These are phyloP conservation scores for Myochromella boudieri DNA, from an alignment of 768 basidiomycete genomes.

Conservation along the genomic window DNA sequence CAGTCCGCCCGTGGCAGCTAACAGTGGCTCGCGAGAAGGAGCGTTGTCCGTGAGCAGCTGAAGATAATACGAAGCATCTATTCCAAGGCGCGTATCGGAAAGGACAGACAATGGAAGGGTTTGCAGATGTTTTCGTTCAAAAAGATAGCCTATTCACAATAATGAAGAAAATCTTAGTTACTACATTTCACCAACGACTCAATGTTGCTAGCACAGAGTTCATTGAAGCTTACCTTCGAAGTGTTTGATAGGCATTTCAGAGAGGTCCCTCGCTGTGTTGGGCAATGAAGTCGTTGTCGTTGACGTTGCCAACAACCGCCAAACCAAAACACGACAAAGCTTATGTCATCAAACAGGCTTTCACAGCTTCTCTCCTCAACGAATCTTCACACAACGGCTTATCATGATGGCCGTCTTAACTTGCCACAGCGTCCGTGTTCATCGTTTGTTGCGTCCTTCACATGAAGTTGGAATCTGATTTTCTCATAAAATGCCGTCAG, in stretches of 20 bases:
- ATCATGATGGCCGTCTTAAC: no score
- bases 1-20: slow-evolving; percentile 93
- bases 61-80: slow-evolving; percentile 93
- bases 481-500: no score
- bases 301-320: slow-evolving; percentile 31
- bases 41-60: slow-evolving; percentile 73
- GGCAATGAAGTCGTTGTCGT: slow-evolving; percentile 31
- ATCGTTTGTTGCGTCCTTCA: no score
- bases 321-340: slow-evolving; percentile 15
- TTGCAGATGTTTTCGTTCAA: slow-evolving; percentile 86
- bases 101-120: slow-evolving; percentile 79
- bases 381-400: neutral
- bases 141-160: slow-evolving; percentile 63
- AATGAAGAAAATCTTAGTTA: slow-evolving; percentile 17
- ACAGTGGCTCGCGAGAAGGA: slow-evolving; percentile 82
- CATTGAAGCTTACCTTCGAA: slow-evolving; percentile 64
- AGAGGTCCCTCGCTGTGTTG: slow-evolving; percentile 21
- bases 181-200: neutral
- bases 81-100: slow-evolving; percentile 91
- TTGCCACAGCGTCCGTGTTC: no score
- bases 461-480: no score
- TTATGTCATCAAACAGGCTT: slow-evolving; percentile 15
- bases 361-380: neutral
- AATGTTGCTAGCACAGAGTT: neutral
- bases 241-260: slow-evolving; percentile 77